phyloP scores from a whole-genome alignment of 2,329 filamentous ascomycete species.

The Cytospora chrysosperma region DNA sequence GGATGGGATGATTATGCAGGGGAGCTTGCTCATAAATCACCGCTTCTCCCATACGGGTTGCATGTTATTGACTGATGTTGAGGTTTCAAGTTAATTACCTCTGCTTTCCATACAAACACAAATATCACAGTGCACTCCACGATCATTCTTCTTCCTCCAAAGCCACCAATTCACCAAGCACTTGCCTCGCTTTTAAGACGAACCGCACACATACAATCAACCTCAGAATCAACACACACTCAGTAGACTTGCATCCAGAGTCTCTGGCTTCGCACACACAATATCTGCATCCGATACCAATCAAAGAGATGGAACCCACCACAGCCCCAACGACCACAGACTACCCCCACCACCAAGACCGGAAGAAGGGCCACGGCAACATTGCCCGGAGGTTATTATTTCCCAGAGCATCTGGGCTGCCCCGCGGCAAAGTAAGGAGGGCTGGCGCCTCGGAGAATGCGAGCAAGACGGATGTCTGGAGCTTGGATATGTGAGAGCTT shows the following conservation, averaged over 20 bases:
- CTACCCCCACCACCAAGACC: slow-evolving; percentile 14
- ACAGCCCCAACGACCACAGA: slow-evolving; percentile 6
- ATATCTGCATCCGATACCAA: background rate
- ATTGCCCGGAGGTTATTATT: slow-evolving; percentile 13
- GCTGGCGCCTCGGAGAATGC: slow-evolving; percentile 21
- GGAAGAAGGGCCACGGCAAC: slow-evolving; percentile 10
- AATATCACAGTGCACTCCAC: background rate
- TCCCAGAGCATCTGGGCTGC: slow-evolving; percentile 20
- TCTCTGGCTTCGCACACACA: background rate
- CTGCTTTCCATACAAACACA: background rate
- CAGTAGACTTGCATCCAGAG: too few species aligned
- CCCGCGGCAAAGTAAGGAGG: slow-evolving; percentile 22
- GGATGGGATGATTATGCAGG: background rate
- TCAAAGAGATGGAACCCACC: slow-evolving; percentile 14
- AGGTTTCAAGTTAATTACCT: background rate
- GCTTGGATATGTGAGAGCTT: background rate
- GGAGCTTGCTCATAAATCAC: background rate
- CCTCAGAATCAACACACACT: background rate
- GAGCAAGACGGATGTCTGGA: slow-evolving; percentile 16
- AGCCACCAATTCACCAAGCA: background rate
- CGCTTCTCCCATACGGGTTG: background rate
- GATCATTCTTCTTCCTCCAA: background rate
- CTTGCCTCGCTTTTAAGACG: background rate
- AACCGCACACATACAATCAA: background rate
- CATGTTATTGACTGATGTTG: background rate